Base-by-base conservation (phyloP, 805 yeast species). In the Teunomyces tritomae region DNA sequence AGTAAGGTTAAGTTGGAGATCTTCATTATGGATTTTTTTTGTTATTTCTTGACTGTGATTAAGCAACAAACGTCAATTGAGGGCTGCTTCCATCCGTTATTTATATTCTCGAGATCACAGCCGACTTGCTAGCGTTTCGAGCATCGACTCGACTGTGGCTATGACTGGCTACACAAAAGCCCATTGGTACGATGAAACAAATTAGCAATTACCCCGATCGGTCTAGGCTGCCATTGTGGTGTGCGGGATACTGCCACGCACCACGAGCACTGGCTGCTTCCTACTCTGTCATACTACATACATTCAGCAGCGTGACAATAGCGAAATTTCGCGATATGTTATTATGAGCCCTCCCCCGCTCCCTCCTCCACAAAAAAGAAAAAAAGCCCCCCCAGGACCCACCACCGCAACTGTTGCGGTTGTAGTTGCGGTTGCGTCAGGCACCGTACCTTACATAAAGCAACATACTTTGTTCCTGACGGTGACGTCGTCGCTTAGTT, bases 1-100 rank as follows among this genome's bases (percentile, higher is more conserved):
- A 46, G 28, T 37, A 52, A 44, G 27, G 56, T 45, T 30, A 52
- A 33, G 36, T 45, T 45, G 26, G 55, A 43, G 35, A 45, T 32
- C 48, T 49, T 52, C 55, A 52, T 52, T 35, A 17, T 45, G 45
- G 14, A 30, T 3, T 20, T 20, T 20, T 20, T 20, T 20, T 20
- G 24, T 5, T 20, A 5, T 4, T 20, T 20, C 24, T 20, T 20
- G 6, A 20, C 24, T 20, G 24, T 20, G 6, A 20, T 20, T 20
- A 20, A 20, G 6, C 24, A 20, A 20, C 24, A 4, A 20, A 20
- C 24, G 6, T 20, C 24, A 20, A 20, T 4, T 20, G 5, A 20
- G 6, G 24, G 24, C 24, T 20, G 24, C 6, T 5, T 5, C 24
- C 24, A 4, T 20, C 24, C 8, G 16, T 8, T 32, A 32, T 32